Evolutionary conservation across 2,329 filamentous ascomycete species (phyloP).

Genomic region (Paraphaeosphaeria minitans): DNA sequence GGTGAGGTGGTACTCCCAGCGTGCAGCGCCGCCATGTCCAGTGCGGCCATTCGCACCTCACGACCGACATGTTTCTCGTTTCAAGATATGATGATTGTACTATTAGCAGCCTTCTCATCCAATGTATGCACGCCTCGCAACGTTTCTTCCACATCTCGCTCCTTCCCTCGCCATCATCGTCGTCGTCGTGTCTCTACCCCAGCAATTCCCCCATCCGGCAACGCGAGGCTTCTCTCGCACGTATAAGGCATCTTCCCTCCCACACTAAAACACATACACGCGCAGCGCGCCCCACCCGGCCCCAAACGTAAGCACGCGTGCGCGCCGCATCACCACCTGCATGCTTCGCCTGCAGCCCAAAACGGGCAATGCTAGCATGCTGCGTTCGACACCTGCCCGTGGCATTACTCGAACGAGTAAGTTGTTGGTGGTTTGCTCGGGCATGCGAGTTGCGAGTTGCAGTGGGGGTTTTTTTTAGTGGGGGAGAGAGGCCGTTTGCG

Average conservation of each 20-base stretch:
- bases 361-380: constrained; percentile 7
- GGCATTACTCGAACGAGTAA: not conserved
- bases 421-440: not conserved
- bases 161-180: not conserved
- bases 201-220: not conserved
- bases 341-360: constrained; percentile 1
- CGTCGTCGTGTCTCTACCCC: not conserved
- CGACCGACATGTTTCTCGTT: too few relatives aligned
- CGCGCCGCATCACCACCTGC: not conserved
- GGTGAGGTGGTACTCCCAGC: not conserved
- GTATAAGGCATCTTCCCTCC: too few relatives aligned
- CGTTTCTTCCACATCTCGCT: not conserved
- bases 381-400: not conserved
- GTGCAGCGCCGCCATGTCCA: too few relatives aligned
- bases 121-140: not conserved
- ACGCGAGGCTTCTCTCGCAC: not conserved
- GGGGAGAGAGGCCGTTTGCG: not conserved
- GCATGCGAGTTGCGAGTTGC: too few relatives aligned
- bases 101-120: too few relatives aligned
- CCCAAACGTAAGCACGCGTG: not conserved
- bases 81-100: too few relatives aligned
- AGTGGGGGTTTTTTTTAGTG: not conserved
- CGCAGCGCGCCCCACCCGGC: too few relatives aligned
- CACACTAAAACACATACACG: too few relatives aligned
- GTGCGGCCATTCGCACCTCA: not conserved